Evolutionary conservation across 176 grass and related monocot genomes (phyloP), one percentile per base, ranked within the genome.

Genomic region (Chrysopogon serrulatus): DNA sequence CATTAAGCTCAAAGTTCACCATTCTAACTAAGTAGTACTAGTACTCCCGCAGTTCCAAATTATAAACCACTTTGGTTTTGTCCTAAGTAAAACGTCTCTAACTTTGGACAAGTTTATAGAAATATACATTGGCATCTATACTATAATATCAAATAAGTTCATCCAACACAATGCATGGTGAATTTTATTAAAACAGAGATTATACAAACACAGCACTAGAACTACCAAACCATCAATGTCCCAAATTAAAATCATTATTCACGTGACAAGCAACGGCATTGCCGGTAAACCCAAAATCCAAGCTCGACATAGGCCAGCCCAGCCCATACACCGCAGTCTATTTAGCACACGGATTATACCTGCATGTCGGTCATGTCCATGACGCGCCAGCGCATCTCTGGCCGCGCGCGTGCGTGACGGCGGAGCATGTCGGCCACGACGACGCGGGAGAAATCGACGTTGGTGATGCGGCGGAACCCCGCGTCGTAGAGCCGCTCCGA

Each of bases 321-420:
- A 63, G 44, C 16, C 47, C 40, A 67, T 28, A 42, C 23, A 64
- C 54, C 12, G 17, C 47, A 45, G 28, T 14, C 51, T 0, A 31
- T 8, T 37, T 15, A 37, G 32, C 31, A 10, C n/a, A 54, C 17
- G 32, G 63, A 8, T 17, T 15, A 10, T 81, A 95, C 96, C 89
- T 98, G 93, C 87, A 98, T 88, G 3, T 87, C 64, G 49, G 93
- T 98, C 83, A 98, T 95, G 87, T 98, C 96, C 93, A 98, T 98
- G 72, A 95, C 90, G 37, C 87, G 91, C 96, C 96, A 98, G 9
- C 93, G 86, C 96, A 98, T 98, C 91, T 95, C 93, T 23, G 93
- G 96, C 3, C 91, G 82, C 17, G 81, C 85, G 17, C 96, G 92
- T 16, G 92, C 85, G 49, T 95, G 89, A 30, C 93, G 87, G 62